Evolutionary conservation across 352 stramenopile genomes (phyloP), one percentile per base, ranked within the genome.

Genomic region (Globisporangium solare): DNA sequence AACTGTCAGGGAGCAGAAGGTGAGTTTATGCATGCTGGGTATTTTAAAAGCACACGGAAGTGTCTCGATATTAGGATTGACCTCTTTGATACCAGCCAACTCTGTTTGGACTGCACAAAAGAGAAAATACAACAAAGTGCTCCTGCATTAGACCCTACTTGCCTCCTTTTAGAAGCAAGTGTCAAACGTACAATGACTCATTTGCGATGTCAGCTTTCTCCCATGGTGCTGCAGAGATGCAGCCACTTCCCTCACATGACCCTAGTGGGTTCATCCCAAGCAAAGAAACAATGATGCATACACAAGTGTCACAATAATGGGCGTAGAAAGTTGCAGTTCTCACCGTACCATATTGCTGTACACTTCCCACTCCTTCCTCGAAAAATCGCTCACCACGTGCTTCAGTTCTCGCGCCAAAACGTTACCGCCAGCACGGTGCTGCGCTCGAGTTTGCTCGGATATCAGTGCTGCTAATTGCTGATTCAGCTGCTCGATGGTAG

Each of bases 101-200:
- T 60, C 37, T 0, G 32, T 32, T 11, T 42, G 20, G n/a, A 63
- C 48, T 53, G 21, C 21, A 41, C 2, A 50, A 20, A 55, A 46
- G 31, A n/a, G n/a, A n/a, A n/a, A n/a, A n/a, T n/a, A n/a, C n/a
- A n/a, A n/a, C n/a, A 27, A 27, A 27, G 24, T 27, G 24, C 24
- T 27, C 24, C 24, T 27, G 24, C 5, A 27, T 27, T 27, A 27
- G 24, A 27, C 24, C 2, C 24, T 5, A 5, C 5, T 27, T 27
- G 24, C 24, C 24, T 27, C 5, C 24, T 27, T 27, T 27, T 27
- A 47, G 32, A 2, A 27, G 17, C 42, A 32, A 10, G 2, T 39
- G 31, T 39, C 18, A n/a, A 27, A 53, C 60, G 56, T 55, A 76
- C 68, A 46, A 24, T 53, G 47, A 10, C 61, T 47, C 6, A 73